These are phyloP conservation scores for Lipomyces yamanashiensis DNA, from an alignment of 805 yeast species.

Conservation along the genomic window DNA sequence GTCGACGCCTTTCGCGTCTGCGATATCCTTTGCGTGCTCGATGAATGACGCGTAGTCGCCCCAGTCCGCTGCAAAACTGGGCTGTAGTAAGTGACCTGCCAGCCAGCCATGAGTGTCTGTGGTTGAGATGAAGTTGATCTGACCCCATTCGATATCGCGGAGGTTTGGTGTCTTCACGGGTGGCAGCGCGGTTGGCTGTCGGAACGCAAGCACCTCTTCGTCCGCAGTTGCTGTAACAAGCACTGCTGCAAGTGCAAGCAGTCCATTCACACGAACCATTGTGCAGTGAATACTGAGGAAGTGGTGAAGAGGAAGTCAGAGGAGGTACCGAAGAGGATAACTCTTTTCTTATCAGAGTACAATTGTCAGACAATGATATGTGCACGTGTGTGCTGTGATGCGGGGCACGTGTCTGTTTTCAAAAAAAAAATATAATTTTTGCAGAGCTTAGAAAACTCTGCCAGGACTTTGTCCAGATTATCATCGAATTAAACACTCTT, in stretches of 20 bases:
- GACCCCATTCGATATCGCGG: conserved; percentile 68
- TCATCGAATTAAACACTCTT: no score
- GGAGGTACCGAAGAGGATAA: neutral
- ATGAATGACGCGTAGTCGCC: conserved; percentile 84
- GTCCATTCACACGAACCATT: neutral
- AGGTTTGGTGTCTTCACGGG: conserved; percentile 49
- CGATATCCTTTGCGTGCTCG: conserved; percentile 52
- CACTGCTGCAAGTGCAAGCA: conserved; percentile 3
- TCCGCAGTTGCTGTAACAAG: conserved; percentile 2
- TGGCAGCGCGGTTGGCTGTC: conserved; percentile 45
- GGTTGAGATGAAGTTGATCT: conserved; percentile 85
- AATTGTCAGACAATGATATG: neutral
- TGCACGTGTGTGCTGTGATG: no score
- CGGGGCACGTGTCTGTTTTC: neutral
- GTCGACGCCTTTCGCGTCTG: conserved; percentile 59
- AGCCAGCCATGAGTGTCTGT: conserved; percentile 98
- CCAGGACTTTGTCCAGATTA: no score
- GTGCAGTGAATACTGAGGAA: neutral
- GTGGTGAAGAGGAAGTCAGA: neutral
- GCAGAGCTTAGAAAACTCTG: neutral
- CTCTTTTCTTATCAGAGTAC: no score
- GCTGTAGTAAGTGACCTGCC: conserved; percentile 83
- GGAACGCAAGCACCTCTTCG: conserved; percentile 27
- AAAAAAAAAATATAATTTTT: neutral
- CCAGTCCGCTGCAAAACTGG: conserved; percentile 83